Evolutionary conservation across 2,329 filamentous ascomycete species (phyloP), one percentile per base, ranked within the genome.

Genomic region (Fusarium sp.): DNA sequence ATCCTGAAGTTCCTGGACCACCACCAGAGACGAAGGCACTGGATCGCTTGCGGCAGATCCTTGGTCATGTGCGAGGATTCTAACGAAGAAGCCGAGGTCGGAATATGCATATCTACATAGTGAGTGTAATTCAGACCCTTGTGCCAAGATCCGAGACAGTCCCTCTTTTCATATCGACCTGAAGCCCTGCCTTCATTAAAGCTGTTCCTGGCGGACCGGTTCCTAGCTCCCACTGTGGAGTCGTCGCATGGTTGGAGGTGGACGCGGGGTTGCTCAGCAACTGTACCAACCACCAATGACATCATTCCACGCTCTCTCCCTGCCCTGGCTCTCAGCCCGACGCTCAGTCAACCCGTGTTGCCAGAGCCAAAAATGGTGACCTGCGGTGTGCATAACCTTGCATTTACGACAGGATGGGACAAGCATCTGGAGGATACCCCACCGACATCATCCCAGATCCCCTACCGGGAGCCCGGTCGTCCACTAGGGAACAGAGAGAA

Each of bases 41-140:
- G 45, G 74, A 76, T 54, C 79, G 84, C 20, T 74, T 85, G 25
- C 78, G 80, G 62, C 82, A 83, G 61, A 80, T 85, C 43, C 71
- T 85, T 35, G 79, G 80, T 30, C 84, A 85, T 66, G 71, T 85
- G 11, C 79, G 82, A 50, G 82, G 82, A 11, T 69, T 74, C 40
- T 75, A 45, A 25, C 25, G 25, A 25, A 69, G 58, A 59, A 69
- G 15, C 56, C 47, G 20, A 45, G 47, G 68, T 62, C 43, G 37
- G 54, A 15, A 30, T 61, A 57, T 35, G 57, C 59, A 63, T 67
- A 35, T 58, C 32, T 40, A 15, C 37, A 50, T 47, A 65, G 30
- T 40, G 40, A 58, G 52, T 22, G 32, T 62, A 66, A 47, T 61
- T 12, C 35, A 65, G 27, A 40, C 38, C 14, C 35, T 61, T 35